Evolutionary conservation across 106 monocot genomes (phyloP).

Genomic region (Apostasia ramifera): DNA sequence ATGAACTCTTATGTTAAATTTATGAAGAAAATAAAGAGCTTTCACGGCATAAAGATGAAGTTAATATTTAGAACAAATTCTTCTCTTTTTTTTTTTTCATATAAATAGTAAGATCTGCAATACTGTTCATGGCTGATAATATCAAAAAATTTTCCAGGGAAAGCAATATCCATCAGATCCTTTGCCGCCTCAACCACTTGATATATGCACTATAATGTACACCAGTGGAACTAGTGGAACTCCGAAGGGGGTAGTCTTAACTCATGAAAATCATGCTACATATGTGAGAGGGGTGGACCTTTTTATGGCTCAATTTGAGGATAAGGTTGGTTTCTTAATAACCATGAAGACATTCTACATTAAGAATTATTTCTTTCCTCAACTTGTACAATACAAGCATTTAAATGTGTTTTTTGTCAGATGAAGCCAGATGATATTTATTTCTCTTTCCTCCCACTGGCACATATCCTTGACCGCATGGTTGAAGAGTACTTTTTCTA

Average conservation of each 20-base stretch:
- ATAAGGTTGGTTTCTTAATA: slow-evolving; percentile 44
- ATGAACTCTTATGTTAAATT: too few relatives aligned
- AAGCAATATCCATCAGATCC: slow-evolving; percentile 47
- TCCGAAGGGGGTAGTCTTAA: slow-evolving; percentile 82
- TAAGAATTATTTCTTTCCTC: not conserved
- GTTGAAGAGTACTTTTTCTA: slow-evolving; percentile 91
- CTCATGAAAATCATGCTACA: slow-evolving; percentile 64
- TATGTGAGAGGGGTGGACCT: slow-evolving; percentile 58
- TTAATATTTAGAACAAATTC: too few relatives aligned
- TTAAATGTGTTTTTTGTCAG: slow-evolving; percentile 22
- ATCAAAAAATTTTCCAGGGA: slow-evolving; percentile 23
- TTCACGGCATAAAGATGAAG: too few relatives aligned
- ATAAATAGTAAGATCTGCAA: too few relatives aligned
- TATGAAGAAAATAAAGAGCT: too few relatives aligned
- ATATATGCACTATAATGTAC: slow-evolving; percentile 93
- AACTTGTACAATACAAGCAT: not conserved
- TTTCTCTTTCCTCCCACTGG: slow-evolving; percentile 90
- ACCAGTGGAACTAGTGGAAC: slow-evolving; percentile 93
- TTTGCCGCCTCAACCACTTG: slow-evolving; percentile 46
- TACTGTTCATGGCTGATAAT: too few relatives aligned
- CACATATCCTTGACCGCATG: slow-evolving; percentile 90
- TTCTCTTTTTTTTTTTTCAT: too few relatives aligned
- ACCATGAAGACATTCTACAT: not conserved
- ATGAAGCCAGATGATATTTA: slow-evolving; percentile 86
- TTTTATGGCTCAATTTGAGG: slow-evolving; percentile 77